Evolutionary conservation across 2,329 filamentous ascomycete species (phyloP).

Genomic region (Thelonectria rubi): DNA sequence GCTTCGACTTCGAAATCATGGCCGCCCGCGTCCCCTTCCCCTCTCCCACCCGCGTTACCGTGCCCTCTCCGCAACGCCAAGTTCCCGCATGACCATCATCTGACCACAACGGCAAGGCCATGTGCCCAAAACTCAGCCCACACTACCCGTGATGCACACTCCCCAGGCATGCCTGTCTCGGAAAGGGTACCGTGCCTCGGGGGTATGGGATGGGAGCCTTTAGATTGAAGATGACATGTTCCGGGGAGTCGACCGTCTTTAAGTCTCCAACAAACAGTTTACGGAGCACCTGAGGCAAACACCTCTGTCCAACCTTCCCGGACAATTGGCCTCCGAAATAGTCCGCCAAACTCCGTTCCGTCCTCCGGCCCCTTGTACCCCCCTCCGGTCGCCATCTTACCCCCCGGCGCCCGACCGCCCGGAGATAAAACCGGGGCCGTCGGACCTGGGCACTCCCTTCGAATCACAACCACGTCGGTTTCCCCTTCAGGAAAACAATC

Average conservation of each 20-base stretch:
- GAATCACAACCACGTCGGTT: slow-evolving; percentile 7
- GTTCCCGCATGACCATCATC: slow-evolving; percentile 12
- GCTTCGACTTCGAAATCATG: too few relatives aligned
- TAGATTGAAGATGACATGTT: too few relatives aligned
- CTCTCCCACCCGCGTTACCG: not conserved
- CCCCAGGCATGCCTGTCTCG: too few relatives aligned
- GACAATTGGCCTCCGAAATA: slow-evolving; percentile 3
- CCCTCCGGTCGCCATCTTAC: not conserved
- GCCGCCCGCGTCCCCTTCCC: too few relatives aligned
- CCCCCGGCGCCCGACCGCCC: not conserved
- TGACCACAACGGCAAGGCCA: slow-evolving; percentile 11
- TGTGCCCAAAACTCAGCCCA: slow-evolving; percentile 9
- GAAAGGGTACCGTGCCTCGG: too few relatives aligned
- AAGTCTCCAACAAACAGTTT: too few relatives aligned
- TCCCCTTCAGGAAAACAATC: slow-evolving; percentile 35
- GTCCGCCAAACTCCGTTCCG: slow-evolving; percentile 3
- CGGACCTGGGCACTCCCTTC: not conserved
- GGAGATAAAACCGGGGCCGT: slow-evolving; percentile 2
- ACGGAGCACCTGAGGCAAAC: not conserved
- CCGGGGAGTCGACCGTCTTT: too few relatives aligned
- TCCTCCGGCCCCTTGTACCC: not conserved
- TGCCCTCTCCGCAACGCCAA: too few relatives aligned
- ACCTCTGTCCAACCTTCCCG: not conserved
- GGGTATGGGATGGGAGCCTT: too few relatives aligned
- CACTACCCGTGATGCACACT: not conserved